phyloP scores from a whole-genome alignment of 257 asterid species.

The Fraxinus americana region DNA sequence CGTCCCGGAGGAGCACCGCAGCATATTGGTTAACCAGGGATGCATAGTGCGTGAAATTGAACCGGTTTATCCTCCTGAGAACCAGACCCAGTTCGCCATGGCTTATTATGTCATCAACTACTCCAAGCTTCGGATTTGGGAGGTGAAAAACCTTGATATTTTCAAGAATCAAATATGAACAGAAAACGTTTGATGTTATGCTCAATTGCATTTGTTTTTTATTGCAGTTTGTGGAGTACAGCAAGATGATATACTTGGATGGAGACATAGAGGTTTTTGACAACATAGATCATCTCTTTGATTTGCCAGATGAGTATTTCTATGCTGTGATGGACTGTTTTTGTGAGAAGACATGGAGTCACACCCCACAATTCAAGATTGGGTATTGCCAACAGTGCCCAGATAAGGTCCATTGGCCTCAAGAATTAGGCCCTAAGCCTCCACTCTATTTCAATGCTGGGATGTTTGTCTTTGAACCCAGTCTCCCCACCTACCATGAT shows the following conservation, averaged over 20 bases:
- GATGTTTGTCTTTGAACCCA: slow-evolving; percentile 32
- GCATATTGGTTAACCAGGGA: slow-evolving; percentile 25
- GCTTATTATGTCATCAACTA: slow-evolving; percentile 38
- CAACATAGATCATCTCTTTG: slow-evolving; percentile 35
- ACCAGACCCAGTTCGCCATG: slow-evolving; percentile 26
- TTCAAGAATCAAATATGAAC: too few relatives aligned
- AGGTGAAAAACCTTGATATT: slow-evolving; percentile 4
- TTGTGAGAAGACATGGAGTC: slow-evolving; percentile 29
- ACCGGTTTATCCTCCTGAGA: slow-evolving; percentile 25
- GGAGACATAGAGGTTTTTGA: slow-evolving; percentile 37
- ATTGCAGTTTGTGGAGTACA: slow-evolving; percentile 39
- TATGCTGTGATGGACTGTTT: slow-evolving; percentile 38
- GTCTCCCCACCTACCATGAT: slow-evolving; percentile 26
- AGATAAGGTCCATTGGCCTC: slow-evolving; percentile 30
- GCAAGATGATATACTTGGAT: slow-evolving; percentile 37
- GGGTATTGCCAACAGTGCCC: slow-evolving; percentile 25
- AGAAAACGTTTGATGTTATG: neutral
- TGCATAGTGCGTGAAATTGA: slow-evolving; percentile 37
- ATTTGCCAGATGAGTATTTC: slow-evolving; percentile 24
- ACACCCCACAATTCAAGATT: slow-evolving; percentile 25
- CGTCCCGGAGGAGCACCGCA: slow-evolving; percentile 40
- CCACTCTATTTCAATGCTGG: slow-evolving; percentile 39
- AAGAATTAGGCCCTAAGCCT: slow-evolving; percentile 31
- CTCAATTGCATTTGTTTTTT: slow-evolving; percentile 1
- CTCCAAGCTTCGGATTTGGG: slow-evolving; percentile 37